Evolutionary conservation across 768 basidiomycete species (phyloP), one percentile per base, ranked within the genome.

Genomic region (Cytidiella melzeri): DNA sequence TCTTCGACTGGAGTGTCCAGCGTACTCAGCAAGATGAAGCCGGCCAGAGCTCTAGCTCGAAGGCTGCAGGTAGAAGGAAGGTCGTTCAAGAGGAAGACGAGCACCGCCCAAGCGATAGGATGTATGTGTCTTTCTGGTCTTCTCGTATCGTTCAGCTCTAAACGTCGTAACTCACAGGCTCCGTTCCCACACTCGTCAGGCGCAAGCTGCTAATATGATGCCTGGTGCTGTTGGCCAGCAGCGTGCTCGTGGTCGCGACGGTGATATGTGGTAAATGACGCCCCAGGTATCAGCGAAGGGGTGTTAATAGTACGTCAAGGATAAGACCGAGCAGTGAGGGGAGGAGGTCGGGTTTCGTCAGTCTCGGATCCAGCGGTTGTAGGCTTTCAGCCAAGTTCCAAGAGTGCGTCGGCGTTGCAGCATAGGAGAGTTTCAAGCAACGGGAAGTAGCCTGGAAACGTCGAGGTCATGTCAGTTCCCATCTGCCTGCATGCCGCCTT

Each of bases 1-100:
- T 98, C 63, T 99, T 99, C 61, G 96, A 99, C 69, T 99, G 96
- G 94, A 88, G 85, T 60, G 89, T 94, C 49, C 90, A 92, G 68
- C 79, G 87, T 50, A 73, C 80, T 11, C 78, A 81, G 54, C 84
- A 87, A 7, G 87, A 90, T 52, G 76, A 74, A 38, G 71, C 71
- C 37, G 75, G 76, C 42, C 74, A 77, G 51, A 71, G 76, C 39
- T 78, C 84, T 67, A 79, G 68, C 69, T 90, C 83, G 67, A 71
- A 77, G 26, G 68, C 73, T 40, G 71, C 76, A 41, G 79, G 80
- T 19, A 75, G 87, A 59, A 77, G 87, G 62, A 91, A 90, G 73
- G 83, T 90, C 20, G 81, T 88, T 39, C 85, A 87, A 60, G 88
- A 91, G 57, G 87, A 89, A 46, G 88, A 91, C 48, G 87, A 91